These are phyloP conservation scores for Candida silvatica DNA, from an alignment of 805 yeast genomes.

Conservation along the genomic window DNA sequence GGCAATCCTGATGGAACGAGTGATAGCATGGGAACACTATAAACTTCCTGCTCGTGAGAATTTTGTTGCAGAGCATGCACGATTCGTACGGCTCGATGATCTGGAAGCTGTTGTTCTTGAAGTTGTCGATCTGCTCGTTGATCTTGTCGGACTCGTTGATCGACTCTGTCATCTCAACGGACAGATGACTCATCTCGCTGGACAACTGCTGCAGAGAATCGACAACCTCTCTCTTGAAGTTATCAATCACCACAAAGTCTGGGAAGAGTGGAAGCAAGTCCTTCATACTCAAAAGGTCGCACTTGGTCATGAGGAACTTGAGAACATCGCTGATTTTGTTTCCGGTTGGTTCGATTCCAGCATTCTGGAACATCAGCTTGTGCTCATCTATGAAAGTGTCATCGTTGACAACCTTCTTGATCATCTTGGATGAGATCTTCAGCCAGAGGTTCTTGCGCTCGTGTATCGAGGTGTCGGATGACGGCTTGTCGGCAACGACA, in stretches of 20 bases:
- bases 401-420: slow-evolving; percentile 23
- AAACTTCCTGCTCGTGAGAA: slow-evolving; percentile 66
- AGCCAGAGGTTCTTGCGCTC: slow-evolving; percentile 69
- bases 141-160: slow-evolving; percentile 50
- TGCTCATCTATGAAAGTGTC: slow-evolving; percentile 18
- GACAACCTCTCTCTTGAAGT: slow-evolving; percentile 77
- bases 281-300: slow-evolving; percentile 54
- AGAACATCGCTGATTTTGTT: slow-evolving; percentile 24
- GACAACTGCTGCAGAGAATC: slow-evolving; percentile 71
- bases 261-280: slow-evolving; percentile 84
- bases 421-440: slow-evolving; percentile 46
- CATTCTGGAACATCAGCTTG: slow-evolving; percentile 9
- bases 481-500: slow-evolving; percentile 46
- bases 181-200: slow-evolving; percentile 50
- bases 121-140: slow-evolving; percentile 45
- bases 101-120: slow-evolving; percentile 44
- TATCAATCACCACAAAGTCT: slow-evolving; percentile 71
- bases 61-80: slow-evolving; percentile 62
- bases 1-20: slow-evolving; percentile 82
- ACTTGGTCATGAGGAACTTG: slow-evolving; percentile 31
- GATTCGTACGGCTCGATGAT: slow-evolving; percentile 78
- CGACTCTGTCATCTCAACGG: slow-evolving; percentile 71
- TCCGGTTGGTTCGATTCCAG: slow-evolving; percentile 10
- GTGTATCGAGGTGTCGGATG: slow-evolving; percentile 18
- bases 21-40: slow-evolving; percentile 86